phyloP scores from a whole-genome alignment of 352 stramenopile species.

The Pythium myriotylum region DNA sequence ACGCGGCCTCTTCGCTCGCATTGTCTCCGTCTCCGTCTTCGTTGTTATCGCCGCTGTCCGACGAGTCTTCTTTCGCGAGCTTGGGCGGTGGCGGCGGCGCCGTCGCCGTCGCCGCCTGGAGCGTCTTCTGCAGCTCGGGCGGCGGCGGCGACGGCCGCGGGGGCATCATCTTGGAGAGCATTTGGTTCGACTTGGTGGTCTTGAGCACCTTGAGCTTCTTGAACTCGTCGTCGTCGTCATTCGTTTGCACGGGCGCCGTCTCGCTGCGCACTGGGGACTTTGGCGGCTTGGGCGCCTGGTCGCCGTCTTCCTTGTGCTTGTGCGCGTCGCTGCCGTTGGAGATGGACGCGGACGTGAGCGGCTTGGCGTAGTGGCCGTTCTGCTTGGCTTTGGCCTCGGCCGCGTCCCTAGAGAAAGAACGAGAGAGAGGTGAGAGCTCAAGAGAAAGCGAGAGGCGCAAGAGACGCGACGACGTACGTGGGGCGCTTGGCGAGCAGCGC shows the following conservation, averaged over 20 bases:
- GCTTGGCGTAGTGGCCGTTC: conserved; percentile 27
- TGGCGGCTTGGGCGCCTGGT: conserved; percentile 15
- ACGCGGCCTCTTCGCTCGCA: conserved; percentile 19
- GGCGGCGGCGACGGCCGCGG: conserved; percentile 21
- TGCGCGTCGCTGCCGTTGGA: conserved; percentile 5
- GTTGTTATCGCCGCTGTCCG: conserved; percentile 29
- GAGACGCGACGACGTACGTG: not conserved
- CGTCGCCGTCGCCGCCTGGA: not conserved
- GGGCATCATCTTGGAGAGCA: conserved; percentile 21
- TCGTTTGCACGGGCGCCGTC: not conserved
- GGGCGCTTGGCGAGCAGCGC: conserved; percentile 54
- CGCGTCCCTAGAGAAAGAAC: conserved; percentile 1
- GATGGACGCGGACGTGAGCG: conserved; percentile 3
- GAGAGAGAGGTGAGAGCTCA: not conserved
- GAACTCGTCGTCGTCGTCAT: conserved; percentile 6
- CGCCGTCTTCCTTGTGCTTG: conserved; percentile 31
- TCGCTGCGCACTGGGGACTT: conserved; percentile 24
- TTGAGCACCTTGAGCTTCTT: conserved; percentile 11
- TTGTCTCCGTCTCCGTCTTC: conserved; percentile 43
- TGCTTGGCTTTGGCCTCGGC: conserved; percentile 24
- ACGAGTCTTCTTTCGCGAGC: conserved; percentile 15
- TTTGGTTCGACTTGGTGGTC: conserved; percentile 5
- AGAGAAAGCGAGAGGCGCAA: not conserved
- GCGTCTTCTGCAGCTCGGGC: conserved; percentile 6
- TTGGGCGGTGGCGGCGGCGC: not conserved